phyloP scores from a whole-genome alignment of 331 rosid genomes.

The Acacia concinna region DNA sequence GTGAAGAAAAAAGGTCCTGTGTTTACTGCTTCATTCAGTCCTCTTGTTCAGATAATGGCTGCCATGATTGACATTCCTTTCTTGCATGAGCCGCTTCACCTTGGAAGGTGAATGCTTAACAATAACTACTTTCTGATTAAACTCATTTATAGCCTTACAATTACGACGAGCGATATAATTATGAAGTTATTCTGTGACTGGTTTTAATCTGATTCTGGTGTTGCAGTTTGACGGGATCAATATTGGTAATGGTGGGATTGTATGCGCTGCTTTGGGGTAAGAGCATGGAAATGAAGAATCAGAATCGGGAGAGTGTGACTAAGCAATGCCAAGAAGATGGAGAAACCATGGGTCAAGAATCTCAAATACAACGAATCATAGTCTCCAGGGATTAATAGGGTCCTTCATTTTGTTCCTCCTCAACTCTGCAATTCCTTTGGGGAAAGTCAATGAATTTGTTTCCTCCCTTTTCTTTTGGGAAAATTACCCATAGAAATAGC shows the following conservation, averaged over 20 bases:
- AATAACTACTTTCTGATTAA: not conserved
- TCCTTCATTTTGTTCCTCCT: constrained; percentile 4
- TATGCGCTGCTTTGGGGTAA: constrained; percentile 91
- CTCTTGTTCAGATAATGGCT: constrained; percentile 79
- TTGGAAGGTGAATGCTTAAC: constrained; percentile 65
- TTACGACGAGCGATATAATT: not conserved
- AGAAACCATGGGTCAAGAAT: constrained; percentile 55
- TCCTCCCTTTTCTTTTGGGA: not conserved
- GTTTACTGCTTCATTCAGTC: constrained; percentile 87
- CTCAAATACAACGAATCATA: constrained; percentile 43
- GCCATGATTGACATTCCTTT: constrained; percentile 73
- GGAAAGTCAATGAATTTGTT: not conserved
- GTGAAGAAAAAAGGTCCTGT: constrained; percentile 93
- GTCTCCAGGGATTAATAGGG: constrained; percentile 44
- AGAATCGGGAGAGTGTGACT: constrained; percentile 31
- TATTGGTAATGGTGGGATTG: constrained; percentile 68
- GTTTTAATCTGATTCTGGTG: not conserved
- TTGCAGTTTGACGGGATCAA: constrained; percentile 69
- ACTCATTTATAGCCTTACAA: not conserved
- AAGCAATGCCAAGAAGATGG: constrained; percentile 45
- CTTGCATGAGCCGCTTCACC: constrained; percentile 69
- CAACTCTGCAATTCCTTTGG: not conserved
- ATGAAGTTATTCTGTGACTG: not conserved
- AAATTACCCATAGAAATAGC: not conserved
- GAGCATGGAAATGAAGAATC: constrained; percentile 62